Base-by-base conservation (phyloP, 140 eudicot species). In the Stevia rebaudiana region DNA sequence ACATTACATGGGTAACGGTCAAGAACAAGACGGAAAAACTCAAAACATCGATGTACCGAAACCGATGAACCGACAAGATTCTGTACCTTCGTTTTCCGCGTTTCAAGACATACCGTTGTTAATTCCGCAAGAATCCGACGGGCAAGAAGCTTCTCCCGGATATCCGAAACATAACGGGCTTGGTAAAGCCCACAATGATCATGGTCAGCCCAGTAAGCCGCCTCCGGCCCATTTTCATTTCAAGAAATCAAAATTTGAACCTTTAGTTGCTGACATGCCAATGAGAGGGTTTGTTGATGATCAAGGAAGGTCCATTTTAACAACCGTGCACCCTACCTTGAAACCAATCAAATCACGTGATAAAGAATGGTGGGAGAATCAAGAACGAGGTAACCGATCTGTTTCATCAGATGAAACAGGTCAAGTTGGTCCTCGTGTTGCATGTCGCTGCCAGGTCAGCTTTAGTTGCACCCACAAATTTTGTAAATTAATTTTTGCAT, bases 361-460 rank as follows among this genome's bases (percentile, higher is more conserved):
- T 33, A 85, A 70, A 53, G 96, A 91, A 62, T 87, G 95, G 95
- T 87, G 98, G 96, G 98, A 91, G 76, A 69, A 83, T 52, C 91
- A 84, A 61, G 96, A 91, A 58, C 78, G 95, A 55, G 98, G 96
- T 56, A 81, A 71, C 76, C 84, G 65, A 41, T 90, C 81, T 75
- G 94, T 81, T 77, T 77, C 95, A 50, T 69, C 84, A 2, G 95
- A 82, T 81, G 98, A 91, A 87, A 78, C 81, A 19, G 96, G 92
- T 25, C 95, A 91, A 55, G 95, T 91, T 40, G 98, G 98, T 44
- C 98, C 98, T 33, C 88, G 92, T 75, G 98, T 81, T 44, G 61
- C 87, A 35, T 91, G 98, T 75, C 89, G 83, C 44, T 91, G 98
- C 53, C 96, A 91, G 91, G 98, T 87, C 59, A 77, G 78, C 40